Conservation (phyloP, 768 basidiomycete genomes). For the Podaxis pistillaris region DNA sequence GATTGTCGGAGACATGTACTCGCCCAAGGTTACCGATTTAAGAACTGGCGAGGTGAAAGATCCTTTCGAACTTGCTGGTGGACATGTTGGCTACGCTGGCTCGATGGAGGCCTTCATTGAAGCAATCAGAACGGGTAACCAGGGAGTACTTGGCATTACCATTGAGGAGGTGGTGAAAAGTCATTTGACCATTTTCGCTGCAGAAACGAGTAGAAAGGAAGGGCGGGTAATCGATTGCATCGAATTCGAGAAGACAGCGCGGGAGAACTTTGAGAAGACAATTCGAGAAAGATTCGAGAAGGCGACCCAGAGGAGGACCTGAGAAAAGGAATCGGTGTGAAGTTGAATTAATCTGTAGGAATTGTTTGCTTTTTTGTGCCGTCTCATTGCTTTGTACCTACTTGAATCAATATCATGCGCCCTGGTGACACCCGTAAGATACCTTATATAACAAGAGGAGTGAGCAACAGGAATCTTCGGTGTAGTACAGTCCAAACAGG, state of each 20-base stretch:
- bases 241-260: constrained; percentile 54
- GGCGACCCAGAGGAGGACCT: too few species aligned
- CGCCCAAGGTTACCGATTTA: constrained; percentile 78
- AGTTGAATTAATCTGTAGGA: background rate
- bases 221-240: constrained; percentile 68
- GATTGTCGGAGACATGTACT: constrained; percentile 79
- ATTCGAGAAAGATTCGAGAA: background rate
- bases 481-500: too few species aligned
- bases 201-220: constrained; percentile 71
- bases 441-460: too few species aligned
- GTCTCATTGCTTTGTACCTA: too few species aligned
- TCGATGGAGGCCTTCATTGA: constrained; percentile 74
- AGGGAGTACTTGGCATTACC: constrained; percentile 65
- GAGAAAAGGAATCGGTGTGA: too few species aligned
- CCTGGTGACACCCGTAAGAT: too few species aligned
- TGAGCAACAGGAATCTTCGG: too few species aligned
- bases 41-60: constrained; percentile 46
- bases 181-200: constrained; percentile 86
- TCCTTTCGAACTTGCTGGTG: constrained; percentile 48
- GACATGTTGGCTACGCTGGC: constrained; percentile 81
- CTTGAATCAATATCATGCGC: too few species aligned
- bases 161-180: constrained; percentile 72
- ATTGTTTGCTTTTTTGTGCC: background rate
- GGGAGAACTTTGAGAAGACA: constrained; percentile 14
- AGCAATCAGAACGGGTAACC: constrained; percentile 65